Evolutionary conservation across 1,284 basidiomycete species (phyloP).

Genomic region (Mycosarcoma maydis): DNA sequence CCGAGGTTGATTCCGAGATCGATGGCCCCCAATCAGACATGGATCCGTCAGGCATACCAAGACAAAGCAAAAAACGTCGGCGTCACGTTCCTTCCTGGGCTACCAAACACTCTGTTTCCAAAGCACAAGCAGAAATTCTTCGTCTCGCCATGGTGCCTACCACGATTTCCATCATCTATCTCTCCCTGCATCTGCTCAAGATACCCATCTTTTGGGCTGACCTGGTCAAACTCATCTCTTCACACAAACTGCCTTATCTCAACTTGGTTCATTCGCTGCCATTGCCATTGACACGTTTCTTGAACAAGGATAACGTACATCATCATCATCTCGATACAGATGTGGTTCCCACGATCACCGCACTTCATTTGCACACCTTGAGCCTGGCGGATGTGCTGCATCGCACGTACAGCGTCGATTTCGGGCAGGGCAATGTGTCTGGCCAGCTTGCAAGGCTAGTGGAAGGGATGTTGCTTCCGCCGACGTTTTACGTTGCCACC

Average conservation of each 20-base stretch:
- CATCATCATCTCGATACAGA: slow-evolving; percentile 66
- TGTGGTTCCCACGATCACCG: slow-evolving; percentile 74
- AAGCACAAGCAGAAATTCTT: slow-evolving; percentile 23
- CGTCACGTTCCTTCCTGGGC: slow-evolving; percentile 31
- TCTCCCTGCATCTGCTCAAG: slow-evolving; percentile 47
- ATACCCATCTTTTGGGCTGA: slow-evolving; percentile 54
- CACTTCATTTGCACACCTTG: slow-evolving; percentile 75
- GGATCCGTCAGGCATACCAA: background rate
- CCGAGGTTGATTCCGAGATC: background rate
- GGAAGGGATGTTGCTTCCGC: slow-evolving; percentile 76
- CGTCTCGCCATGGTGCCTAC: slow-evolving; percentile 37
- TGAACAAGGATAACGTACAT: slow-evolving; percentile 69
- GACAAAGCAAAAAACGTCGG: slow-evolving; percentile 2
- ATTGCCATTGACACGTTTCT: slow-evolving; percentile 73
- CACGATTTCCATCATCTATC: slow-evolving; percentile 52
- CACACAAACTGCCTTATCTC: slow-evolving; percentile 82
- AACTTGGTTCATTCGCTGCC: slow-evolving; percentile 78
- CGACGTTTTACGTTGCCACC: slow-evolving; percentile 69
- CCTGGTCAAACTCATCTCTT: slow-evolving; percentile 72
- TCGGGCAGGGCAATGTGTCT: slow-evolving; percentile 81
- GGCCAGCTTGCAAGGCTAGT: slow-evolving; percentile 84
- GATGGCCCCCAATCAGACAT: background rate
- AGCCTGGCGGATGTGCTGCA: slow-evolving; percentile 74
- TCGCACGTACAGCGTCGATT: slow-evolving; percentile 72
- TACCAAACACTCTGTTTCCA: slow-evolving; percentile 21